Percentiles rank a stretch among this genome's conserved stretches.
Conservation (phyloP, 2,329 filamentous ascomycete species). For the Monilinia fructicola region DNA sequence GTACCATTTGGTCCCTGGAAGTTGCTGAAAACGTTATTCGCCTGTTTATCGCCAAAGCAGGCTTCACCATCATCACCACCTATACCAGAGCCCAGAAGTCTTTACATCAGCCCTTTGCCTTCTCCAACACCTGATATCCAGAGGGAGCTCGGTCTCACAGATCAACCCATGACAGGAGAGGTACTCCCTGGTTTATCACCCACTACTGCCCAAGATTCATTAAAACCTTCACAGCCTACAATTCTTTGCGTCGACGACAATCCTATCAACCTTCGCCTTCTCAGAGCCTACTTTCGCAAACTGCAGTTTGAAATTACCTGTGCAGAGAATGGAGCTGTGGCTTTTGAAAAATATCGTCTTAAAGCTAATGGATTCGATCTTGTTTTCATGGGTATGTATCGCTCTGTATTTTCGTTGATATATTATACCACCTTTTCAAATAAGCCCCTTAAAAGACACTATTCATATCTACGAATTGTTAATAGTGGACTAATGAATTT, state of each 20-base stretch:
- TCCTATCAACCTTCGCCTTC: slow-evolving; percentile 43
- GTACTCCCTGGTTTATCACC: neutral
- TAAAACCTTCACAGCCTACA: neutral
- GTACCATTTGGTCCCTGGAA: slow-evolving; percentile 22
- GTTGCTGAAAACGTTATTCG: slow-evolving; percentile 17
- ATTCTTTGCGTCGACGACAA: slow-evolving; percentile 44
- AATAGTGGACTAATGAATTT: neutral
- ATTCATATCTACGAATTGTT: neutral
- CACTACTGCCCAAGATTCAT: neutral
- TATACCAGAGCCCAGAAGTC: neutral
- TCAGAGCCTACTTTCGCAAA: slow-evolving; percentile 37
- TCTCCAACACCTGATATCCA: neutral
- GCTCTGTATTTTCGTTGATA: no score
- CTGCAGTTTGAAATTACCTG: slow-evolving; percentile 38
- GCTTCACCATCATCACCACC: neutral
- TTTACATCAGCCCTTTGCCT: slow-evolving; percentile 1
- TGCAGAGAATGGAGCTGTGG: slow-evolving; percentile 48
- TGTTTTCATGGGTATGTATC: slow-evolving; percentile 49
- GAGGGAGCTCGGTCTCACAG: neutral
- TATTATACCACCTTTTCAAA: neutral
- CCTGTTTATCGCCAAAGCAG: slow-evolving; percentile 17
- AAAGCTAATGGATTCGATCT: slow-evolving; percentile 42
- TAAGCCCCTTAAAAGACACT: slow-evolving; percentile 40
- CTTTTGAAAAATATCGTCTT: slow-evolving; percentile 41
- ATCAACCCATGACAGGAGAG: neutral